Conservation (phyloP, 768 basidiomycete species). For the Mycena epipterygia region DNA sequence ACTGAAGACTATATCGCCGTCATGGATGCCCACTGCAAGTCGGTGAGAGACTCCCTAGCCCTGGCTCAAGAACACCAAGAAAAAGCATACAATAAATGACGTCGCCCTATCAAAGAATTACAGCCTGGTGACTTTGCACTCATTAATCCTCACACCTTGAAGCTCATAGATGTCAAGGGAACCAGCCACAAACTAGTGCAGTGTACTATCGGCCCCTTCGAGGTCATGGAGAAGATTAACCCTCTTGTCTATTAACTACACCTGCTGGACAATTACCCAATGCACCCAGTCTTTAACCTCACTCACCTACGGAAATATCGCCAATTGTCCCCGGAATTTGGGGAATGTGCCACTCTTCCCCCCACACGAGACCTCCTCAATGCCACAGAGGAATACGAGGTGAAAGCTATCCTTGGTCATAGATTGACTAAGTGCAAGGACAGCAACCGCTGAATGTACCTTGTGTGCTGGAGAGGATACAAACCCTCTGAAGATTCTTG, state of each 20-base stretch:
- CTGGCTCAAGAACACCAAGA: constrained; percentile 23
- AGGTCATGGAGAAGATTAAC: constrained; percentile 33
- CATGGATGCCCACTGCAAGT: not conserved
- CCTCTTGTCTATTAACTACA: constrained; percentile 40
- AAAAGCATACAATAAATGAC: constrained; percentile 21
- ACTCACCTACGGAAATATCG: constrained; percentile 41
- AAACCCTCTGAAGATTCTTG: constrained; percentile 40
- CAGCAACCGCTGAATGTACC: constrained; percentile 30
- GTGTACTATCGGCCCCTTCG: constrained; percentile 19
- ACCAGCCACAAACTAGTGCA: not conserved
- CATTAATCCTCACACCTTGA: constrained; percentile 37
- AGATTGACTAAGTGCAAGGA: constrained; percentile 7
- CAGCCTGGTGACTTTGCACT: constrained; percentile 31
- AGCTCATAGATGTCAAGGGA: constrained; percentile 5
- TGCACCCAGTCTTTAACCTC: constrained; percentile 42
- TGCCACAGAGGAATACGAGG: constrained; percentile 35
- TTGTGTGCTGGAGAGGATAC: constrained; percentile 14
- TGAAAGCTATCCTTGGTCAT: constrained; percentile 33
- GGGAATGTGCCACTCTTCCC: constrained; percentile 27
- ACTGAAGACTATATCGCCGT: not conserved
- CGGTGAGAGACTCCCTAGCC: constrained; percentile 38
- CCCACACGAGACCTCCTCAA: constrained; percentile 35
- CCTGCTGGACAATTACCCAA: constrained; percentile 41
- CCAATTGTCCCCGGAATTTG: constrained; percentile 29
- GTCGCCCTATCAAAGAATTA: constrained; percentile 8